Percentiles rank a stretch among this genome's conserved stretches.
Evolutionary conservation across 2,329 filamentous ascomycete species (phyloP).

Genomic region (Trichoderma sp.): DNA sequence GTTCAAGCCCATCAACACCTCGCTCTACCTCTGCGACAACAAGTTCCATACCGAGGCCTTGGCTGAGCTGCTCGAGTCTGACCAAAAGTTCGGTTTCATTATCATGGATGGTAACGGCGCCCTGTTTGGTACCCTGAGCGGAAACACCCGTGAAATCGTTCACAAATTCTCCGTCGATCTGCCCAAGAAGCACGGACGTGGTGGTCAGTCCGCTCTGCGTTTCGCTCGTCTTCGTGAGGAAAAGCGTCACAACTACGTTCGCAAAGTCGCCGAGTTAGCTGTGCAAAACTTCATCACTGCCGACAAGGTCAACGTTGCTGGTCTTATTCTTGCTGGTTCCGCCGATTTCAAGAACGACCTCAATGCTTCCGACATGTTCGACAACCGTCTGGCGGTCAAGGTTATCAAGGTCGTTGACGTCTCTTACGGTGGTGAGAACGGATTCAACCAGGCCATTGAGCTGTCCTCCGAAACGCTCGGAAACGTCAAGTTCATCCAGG

Average conservation of each 20-base stretch:
- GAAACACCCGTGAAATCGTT: constrained; percentile 92
- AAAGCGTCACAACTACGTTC: constrained; percentile 99
- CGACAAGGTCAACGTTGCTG: constrained; percentile 97
- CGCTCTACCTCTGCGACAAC: constrained; percentile 98
- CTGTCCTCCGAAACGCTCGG: constrained; percentile 90
- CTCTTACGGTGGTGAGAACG: constrained; percentile 97
- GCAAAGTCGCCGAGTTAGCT: constrained; percentile 95
- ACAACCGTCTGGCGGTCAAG: constrained; percentile 84
- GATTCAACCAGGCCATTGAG: constrained; percentile 99
- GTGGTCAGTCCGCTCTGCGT: constrained; percentile 99
- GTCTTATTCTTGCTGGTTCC: constrained; percentile 90
- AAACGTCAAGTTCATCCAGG: constrained; percentile 99
- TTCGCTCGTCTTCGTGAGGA: constrained; percentile 99
- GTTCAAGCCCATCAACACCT: constrained; percentile 99
- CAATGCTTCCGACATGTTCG: constrained; percentile 96
- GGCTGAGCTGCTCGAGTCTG: constrained; percentile 94
- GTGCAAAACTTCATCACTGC: constrained; percentile 98
- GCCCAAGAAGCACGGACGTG: constrained; percentile 99
- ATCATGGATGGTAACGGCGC: constrained; percentile 99
- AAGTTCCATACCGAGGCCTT: constrained; percentile 99
- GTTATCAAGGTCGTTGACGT: constrained; percentile 99
- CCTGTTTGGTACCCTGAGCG: constrained; percentile 92
- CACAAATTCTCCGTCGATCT: constrained; percentile 99
- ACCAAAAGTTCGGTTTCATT: constrained; percentile 99
- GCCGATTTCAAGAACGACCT: constrained; percentile 99